Evolutionary conservation across 495 filamentous ascomycete species (phyloP), one percentile per base, ranked within the genome.

Genomic region (Tuber indicum): DNA sequence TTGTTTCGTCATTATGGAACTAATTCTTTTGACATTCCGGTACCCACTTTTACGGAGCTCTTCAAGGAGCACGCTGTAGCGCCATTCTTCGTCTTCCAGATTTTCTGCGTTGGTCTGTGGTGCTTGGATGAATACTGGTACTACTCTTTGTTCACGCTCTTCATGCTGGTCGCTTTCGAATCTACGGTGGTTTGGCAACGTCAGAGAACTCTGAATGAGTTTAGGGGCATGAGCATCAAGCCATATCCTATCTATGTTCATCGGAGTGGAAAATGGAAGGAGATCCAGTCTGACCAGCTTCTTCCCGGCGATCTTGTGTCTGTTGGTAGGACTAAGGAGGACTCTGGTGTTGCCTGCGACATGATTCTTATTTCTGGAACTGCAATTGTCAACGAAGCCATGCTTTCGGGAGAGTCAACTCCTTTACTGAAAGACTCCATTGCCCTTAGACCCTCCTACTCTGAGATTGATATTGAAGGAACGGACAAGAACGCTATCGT

Each of bases 61-160:
- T 99, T 97, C 89, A 91, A 96, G 85, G 96, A 99, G 85, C 96
- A 99, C 86, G 95, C 96, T 39, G 96, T 99, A 46, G 96, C 96
- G 45, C 96, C 96, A 19, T 99, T 99, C 88, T 99, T 99, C 85
- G 94, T 99, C 73, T 99, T 99, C 86, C 96, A 99, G 86, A 87
- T 99, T 62, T 99, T 99, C 87, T 98, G 96, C 79, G 96, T 99
- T 75, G 96, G 96, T 43, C 86, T 99, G 77, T 99, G 96, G 96
- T 93, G 98, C 91, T 84, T 99, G 84, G 96, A 99, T 84, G 96
- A 99, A 86, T 98, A 98, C 86, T 99, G 96, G 96, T 99, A 99
- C 86, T 99, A 98, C 85, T 99, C 96, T 77, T 88, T 99, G 19
- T 99, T 99, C 83, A 98, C 96, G 2, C 90, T 98, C 36, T 95